Base-by-base conservation (phyloP, 2,329 filamentous ascomycete genomes). In the Claviceps pazoutovae region DNA sequence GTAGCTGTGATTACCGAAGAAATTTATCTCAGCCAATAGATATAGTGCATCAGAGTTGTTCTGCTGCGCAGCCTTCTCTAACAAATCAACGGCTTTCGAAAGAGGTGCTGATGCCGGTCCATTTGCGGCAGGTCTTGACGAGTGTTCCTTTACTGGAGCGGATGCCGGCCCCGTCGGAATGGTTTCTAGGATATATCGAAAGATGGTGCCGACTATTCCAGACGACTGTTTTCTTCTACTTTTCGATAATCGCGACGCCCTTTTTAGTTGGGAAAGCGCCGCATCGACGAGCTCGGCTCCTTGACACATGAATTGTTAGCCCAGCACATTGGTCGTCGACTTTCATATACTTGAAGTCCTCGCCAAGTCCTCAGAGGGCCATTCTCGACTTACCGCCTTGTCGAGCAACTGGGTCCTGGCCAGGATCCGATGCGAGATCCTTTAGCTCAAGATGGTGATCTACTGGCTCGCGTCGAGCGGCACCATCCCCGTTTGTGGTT, bases 1-100 rank as follows among this genome's bases (percentile, higher is more conserved):
- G 61, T 96, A 79, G 21, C 87, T 86, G 68, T 84, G 95, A 68
- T 97, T 96, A 64, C 93, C 93, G 61, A 93, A 89, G 68, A 97
- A 97, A 71, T 94, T 95, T 76, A 98, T 84, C 65, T 98, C 88
- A 17, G 88, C 93, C 23, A 98, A 76, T 16, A 95, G 74, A 62
- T 85, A 95, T 46, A 97, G 79, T 5, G 93, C 93, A 65, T 98
- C 90, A 2, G 87, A 78, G 62, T 88, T 81, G 57, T 79, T 78
- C 55, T 73, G 68, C 16, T 67, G 66, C 14, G 75, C 73, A 1
- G 78, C 74, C 52, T 74, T 67, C 55, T 79, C 69, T 19, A 82
- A 71, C 21, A 78, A 66, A 51, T 68, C 67, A 23, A 79, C 73
- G 5, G 76, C 76, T 34, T 74, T 72, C 23, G 71, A 61, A 5